These are phyloP conservation scores for Vicia sativa DNA, from an alignment of 306 rosid genomes.

Conservation along the genomic window DNA sequence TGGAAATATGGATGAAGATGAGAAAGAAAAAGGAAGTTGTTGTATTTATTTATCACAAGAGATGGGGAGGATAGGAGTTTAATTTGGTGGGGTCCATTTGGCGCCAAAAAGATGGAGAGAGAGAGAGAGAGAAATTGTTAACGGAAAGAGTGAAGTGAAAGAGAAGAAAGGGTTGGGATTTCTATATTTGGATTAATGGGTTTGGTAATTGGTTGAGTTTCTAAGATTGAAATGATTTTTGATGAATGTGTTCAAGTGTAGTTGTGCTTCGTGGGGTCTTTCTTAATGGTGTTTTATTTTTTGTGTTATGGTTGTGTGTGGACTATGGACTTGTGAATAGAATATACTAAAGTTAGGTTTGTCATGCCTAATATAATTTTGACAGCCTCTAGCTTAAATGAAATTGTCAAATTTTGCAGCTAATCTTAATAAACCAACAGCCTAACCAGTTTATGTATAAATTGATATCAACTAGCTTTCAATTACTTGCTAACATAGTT, in stretches of 20 bases:
- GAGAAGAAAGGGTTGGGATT: constrained; percentile 44
- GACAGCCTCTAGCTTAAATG: no score
- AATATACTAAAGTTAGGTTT: neutral
- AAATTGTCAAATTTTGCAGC: no score
- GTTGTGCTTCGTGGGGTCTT: constrained; percentile 14
- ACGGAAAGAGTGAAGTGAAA: constrained; percentile 59
- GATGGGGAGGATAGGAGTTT: constrained; percentile 42
- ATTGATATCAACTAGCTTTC: no score
- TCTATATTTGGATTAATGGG: constrained; percentile 28
- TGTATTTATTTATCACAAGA: constrained; percentile 31
- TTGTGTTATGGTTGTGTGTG: neutral
- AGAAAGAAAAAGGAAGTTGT: constrained; percentile 18
- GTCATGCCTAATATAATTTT: no score
- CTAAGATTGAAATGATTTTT: neutral
- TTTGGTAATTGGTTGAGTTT: constrained; percentile 30
- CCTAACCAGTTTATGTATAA: no score
- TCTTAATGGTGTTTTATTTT: neutral
- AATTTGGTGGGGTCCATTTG: constrained; percentile 60
- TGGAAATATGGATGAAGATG: neutral
- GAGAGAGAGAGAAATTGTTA: constrained; percentile 36
- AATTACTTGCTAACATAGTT: no score
- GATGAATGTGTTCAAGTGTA: constrained; percentile 9
- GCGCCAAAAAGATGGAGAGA: constrained; percentile 52
- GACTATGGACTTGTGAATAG: neutral
- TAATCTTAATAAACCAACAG: no score